Evolutionary conservation across 2,329 filamentous ascomycete genomes (phyloP).

Genomic region (Macroventuria anomochaeta): DNA sequence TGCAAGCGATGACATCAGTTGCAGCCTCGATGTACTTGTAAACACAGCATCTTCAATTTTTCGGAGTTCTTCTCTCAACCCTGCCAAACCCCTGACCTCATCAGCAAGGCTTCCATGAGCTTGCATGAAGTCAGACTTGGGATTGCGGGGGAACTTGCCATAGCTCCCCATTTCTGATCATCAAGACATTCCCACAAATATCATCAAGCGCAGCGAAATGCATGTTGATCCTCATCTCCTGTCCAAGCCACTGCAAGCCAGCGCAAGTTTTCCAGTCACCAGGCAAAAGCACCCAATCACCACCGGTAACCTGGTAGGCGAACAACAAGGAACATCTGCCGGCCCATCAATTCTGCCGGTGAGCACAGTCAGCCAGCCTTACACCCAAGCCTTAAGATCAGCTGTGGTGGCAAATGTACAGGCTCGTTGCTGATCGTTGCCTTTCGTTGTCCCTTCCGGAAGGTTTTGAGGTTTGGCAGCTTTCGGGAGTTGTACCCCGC

Average conservation of each 20-base stretch:
- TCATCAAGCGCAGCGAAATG: conserved; percentile 6
- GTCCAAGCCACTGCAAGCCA: conserved; percentile 10
- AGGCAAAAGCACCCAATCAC: not conserved
- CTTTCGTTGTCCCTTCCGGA: not conserved
- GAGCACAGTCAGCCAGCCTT: conserved; percentile 6
- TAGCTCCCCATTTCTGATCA: conserved; percentile 4
- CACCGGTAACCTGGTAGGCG: not conserved
- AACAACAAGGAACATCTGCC: conserved; percentile 4
- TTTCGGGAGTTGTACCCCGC: conserved; percentile 8
- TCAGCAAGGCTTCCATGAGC: not conserved
- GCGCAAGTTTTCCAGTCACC: conserved; percentile 7
- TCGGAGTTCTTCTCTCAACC: not conserved
- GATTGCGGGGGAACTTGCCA: not conserved
- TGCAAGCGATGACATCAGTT: not conserved
- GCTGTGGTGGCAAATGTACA: conserved; percentile 7
- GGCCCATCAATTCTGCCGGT: conserved; percentile 4
- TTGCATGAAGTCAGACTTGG: conserved; percentile 1
- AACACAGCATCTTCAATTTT: not conserved
- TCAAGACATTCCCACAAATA: not conserved
- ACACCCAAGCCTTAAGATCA: conserved; percentile 3
- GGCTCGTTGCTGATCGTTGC: conserved; percentile 5
- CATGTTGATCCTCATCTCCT: conserved; percentile 19
- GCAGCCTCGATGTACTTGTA: not conserved
- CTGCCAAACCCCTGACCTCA: not conserved
- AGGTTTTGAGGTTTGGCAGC: not conserved